Evolutionary conservation across 2,329 filamentous ascomycete genomes (phyloP).

Genomic region (Cryphonectria radicalis): DNA sequence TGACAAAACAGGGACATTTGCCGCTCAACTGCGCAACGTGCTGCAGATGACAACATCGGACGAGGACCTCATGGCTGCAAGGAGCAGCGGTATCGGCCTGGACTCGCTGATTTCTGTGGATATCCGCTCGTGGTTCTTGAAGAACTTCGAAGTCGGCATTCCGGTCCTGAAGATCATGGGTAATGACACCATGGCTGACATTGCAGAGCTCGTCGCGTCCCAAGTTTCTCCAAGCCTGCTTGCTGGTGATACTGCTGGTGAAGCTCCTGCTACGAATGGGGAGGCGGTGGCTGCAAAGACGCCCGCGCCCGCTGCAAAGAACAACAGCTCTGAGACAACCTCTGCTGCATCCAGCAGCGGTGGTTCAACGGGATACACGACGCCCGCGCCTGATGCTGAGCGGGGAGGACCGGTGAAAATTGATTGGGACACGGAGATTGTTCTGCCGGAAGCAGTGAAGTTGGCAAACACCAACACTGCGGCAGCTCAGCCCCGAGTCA

Average conservation of each 20-base stretch:
- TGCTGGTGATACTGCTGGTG: neutral
- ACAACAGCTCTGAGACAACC: neutral
- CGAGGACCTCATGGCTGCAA: constrained; percentile 11
- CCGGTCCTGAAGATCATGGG: constrained; percentile 49
- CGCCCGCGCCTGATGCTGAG: neutral
- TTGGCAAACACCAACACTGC: neutral
- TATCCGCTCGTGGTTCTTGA: constrained; percentile 51
- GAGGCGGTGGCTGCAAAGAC: neutral
- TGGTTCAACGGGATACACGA: neutral
- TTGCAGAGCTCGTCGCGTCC: neutral
- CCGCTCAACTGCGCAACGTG: neutral
- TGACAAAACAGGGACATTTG: neutral
- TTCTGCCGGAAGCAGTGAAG: neutral
- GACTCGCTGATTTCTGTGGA: constrained; percentile 34
- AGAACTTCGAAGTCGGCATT: constrained; percentile 45
- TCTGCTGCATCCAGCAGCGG: neutral
- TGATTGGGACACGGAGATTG: constrained; percentile 31
- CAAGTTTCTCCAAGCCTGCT: neutral
- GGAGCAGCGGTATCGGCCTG: constrained; percentile 28
- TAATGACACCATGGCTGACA: neutral
- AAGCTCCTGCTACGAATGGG: neutral
- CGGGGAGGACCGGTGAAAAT: constrained; percentile 1
- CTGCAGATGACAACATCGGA: constrained; percentile 2
- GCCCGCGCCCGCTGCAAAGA: neutral
- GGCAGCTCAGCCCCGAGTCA: neutral